Percentiles rank a stretch among this genome's conserved stretches.
phyloP scores from a whole-genome alignment of 345 rosid genomes.

The Clausena lansium region DNA sequence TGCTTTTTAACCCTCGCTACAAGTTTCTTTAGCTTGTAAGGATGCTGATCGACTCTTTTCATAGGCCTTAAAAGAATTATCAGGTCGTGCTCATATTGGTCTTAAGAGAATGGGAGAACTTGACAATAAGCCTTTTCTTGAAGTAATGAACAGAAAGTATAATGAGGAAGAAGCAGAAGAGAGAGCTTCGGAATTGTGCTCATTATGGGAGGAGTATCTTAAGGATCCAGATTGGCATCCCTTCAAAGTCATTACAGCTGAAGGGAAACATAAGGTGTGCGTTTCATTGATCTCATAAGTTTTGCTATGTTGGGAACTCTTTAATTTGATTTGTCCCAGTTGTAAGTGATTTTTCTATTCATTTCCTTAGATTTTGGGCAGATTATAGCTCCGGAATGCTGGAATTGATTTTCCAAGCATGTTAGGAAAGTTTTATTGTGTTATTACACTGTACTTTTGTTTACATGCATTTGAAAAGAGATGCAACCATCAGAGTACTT shows the following conservation, averaged over 20 bases:
- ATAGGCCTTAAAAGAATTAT: constrained; percentile 61
- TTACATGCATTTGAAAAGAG: neutral
- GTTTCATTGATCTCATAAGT: constrained; percentile 8
- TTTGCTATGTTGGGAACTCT: neutral
- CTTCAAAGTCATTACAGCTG: constrained; percentile 50
- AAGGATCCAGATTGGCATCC: constrained; percentile 98
- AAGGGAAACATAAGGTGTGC: constrained; percentile 65
- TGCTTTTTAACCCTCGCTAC: neutral
- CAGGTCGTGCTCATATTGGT: constrained; percentile 49
- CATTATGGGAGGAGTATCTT: constrained; percentile 90
- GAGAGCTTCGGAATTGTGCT: constrained; percentile 71
- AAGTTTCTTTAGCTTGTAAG: constrained; percentile 12
- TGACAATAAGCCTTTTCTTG: constrained; percentile 66
- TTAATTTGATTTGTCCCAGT: neutral
- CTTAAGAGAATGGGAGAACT: constrained; percentile 98
- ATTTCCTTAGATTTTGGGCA: neutral
- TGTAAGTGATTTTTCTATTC: neutral
- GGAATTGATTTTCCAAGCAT: neutral
- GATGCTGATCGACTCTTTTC: constrained; percentile 19
- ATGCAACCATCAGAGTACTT: neutral
- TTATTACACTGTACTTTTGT: neutral
- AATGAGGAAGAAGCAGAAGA: constrained; percentile 68
- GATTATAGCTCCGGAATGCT: neutral
- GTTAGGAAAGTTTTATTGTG: neutral
- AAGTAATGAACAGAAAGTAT: constrained; percentile 74